Base-by-base conservation (phyloP, 1,284 basidiomycete species). In the Sanguinoderma infundibulare region DNA sequence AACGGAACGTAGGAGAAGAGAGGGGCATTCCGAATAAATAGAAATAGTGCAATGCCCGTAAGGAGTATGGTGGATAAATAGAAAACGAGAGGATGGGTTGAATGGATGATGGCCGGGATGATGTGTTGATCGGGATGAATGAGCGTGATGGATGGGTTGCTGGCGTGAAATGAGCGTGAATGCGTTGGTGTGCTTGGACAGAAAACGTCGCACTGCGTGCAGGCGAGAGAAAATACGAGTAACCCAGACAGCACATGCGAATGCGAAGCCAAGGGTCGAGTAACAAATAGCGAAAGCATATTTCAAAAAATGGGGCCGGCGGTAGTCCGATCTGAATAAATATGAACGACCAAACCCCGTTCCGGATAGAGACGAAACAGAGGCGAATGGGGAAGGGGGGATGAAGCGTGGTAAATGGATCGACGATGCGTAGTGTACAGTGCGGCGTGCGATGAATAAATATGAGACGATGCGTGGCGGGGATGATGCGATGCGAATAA, bases 391-490 rank as follows among this genome's bases (percentile, higher is more conserved):
- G 28, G 56, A 64, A 44, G 46, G 50, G 52, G 49, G 22, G 46
- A 36, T 28, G 47, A 26, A 39, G 36, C 49, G 40, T 51, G 32
- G 46, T 5, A 28, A 32, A 32, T 47, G 65, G 55, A 55, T 57
- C 57, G 39, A 57, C 49, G 44, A 53, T 66, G 65, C 65, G 55
- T 66, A 66, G 58, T 66, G 46, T 66, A 66, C 65, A 66, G 55
- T 66, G 65, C 55, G 53, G 30, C 47, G 55, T 63, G 61, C 60
- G 55, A 63, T 38, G 58, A 64, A 64, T 64, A 62, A 62, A 66
- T 62, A 64, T 35, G 32, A 3, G 44, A 24, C 32, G 47, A 54
- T 62, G 58, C 51, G 44, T 34, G 42, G 49, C 24, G 42, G 57
- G 50, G 53, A 55, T 49, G 46, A 38, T 46, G 42, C 15, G 32